Evolutionary conservation across 768 basidiomycete species (phyloP), one percentile per base, ranked within the genome.

Genomic region (Naganishia onofrii): DNA sequence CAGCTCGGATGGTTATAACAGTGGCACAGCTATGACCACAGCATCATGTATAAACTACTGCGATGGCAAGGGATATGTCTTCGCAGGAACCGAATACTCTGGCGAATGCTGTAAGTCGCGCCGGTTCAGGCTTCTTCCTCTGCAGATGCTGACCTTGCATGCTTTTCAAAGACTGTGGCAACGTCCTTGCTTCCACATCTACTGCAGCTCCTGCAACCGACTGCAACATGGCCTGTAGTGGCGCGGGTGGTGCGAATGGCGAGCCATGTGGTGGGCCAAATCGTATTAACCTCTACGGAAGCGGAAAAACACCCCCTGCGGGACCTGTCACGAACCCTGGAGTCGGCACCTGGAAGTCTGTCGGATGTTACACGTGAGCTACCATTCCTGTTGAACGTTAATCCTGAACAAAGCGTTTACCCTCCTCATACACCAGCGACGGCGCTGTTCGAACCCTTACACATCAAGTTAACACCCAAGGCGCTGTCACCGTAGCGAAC

Each of bases 291-390:
- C n/a, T 63, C 73, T 77, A 90, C 4, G 90, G 29, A 6, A 55
- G 19, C 21, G 54, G 89, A 21, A 79, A 79, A 34, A 67, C 82
- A 15, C 87, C 89, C 31, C 86, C 89, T 17, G 72, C 86, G 0
- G 78, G 85, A 17, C 89, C 90, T 0, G 72, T 81, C 21, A 86
- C 85, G 28, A 84, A 85, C 0, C 82, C 84, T 4, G 85, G 78
- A 57, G 84, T 88, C 34, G 89, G 88, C 4, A 82, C 84, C 32
- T 91, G 90, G 89, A 76, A 81, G 7, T 88, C 86, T 0, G 84
- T 90, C 34, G 90, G 90, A n/a, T 91, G 90, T 77, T 90, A 85
- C 81, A 88, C 82, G 89, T 88, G 74, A 70, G 83, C 75, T 51
- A 7, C 6, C 12, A 23, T n/a, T 13, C 12, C 19, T 4, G 7